Base-by-base conservation (phyloP, 495 filamentous ascomycete genomes). In the Collariella sp. region DNA sequence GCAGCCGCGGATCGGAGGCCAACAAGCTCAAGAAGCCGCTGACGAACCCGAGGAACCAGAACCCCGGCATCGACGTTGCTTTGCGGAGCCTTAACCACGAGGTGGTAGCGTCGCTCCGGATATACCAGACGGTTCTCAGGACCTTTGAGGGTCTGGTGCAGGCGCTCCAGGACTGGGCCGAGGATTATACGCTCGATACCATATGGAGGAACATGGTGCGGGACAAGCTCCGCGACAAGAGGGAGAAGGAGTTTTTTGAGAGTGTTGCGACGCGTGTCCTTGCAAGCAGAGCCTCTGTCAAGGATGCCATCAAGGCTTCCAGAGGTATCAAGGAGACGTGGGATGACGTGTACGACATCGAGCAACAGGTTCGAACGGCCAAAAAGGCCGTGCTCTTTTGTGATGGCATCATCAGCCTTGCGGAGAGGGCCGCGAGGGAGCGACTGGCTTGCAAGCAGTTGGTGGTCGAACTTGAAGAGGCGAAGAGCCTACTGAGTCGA, bases 161-260 rank as follows among this genome's bases (percentile, higher is more conserved):
- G 18, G 26, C 42, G 5, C 45, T 66, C 12, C 40, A 33, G 9
- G 35, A 3, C 33, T 66, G 58, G 57, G 60, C 52, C 0, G 61
- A 62, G 9, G 54, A 53, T 0, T 22, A 33, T n/a, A 66, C 56
- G 2, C 55, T 63, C 7, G 61, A 61, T 34, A 51, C 16, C 3
- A 20, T 63, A n/a, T 66, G 63, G 63, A 58, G 35, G 46, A 53
- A 57, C 52, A 59, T 53, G 38, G 46, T 55, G 13, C 56, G 35
- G 31, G 33, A 53, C 29, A 63, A 41, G 33, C 12, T 54, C 26
- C 36, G 23, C 9, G 40, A 38, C 2, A 45, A 55, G 15, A 34
- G 29, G 3, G 44, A 56, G 40, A 35, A 31, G 22, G 46, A 50
- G 34, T 39, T 19, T 40, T 20, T 58, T 22, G 44, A 33, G 0